A percentile compares a stretch with the other conserved stretches of the same genome.
Conservation (phyloP, 768 basidiomycete species). For the Polyporus arcularius region DNA sequence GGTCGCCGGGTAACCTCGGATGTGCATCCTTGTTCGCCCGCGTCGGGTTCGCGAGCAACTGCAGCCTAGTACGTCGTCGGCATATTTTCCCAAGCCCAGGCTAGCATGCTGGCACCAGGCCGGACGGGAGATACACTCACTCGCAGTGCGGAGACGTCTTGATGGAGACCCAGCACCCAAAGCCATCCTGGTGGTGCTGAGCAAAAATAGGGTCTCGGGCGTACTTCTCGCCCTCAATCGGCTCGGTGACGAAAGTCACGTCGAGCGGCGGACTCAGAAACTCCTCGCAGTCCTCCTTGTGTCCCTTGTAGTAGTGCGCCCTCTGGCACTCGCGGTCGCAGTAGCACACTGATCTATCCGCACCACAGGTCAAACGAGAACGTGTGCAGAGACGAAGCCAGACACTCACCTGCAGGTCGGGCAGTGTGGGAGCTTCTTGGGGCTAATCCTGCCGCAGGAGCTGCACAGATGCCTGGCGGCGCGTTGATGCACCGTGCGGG, state of each 20-base stretch:
- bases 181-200: neutral
- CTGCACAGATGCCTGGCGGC: too few species aligned
- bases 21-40: neutral
- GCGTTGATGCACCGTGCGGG: too few species aligned
- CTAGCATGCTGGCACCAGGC: too few species aligned
- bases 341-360: neutral
- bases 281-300: neutral
- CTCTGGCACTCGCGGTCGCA: neutral
- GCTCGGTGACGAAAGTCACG: neutral
- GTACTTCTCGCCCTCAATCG: neutral
- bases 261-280: neutral
- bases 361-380: too few species aligned
- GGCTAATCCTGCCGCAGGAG: too few species aligned
- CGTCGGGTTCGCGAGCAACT: neutral
- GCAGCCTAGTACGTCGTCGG: neutral
- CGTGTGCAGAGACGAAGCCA: too few species aligned
- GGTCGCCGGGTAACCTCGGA: neutral
- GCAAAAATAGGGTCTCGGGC: neutral
- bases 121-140: neutral
- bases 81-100: too few species aligned
- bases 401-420: too few species aligned
- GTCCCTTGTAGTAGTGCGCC: neutral
- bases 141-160: neutral
- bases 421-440: too few species aligned
- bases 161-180: neutral